Evolutionary conservation across 2,329 filamentous ascomycete genomes (phyloP).

Genomic region (Paradendryphiella salina): DNA sequence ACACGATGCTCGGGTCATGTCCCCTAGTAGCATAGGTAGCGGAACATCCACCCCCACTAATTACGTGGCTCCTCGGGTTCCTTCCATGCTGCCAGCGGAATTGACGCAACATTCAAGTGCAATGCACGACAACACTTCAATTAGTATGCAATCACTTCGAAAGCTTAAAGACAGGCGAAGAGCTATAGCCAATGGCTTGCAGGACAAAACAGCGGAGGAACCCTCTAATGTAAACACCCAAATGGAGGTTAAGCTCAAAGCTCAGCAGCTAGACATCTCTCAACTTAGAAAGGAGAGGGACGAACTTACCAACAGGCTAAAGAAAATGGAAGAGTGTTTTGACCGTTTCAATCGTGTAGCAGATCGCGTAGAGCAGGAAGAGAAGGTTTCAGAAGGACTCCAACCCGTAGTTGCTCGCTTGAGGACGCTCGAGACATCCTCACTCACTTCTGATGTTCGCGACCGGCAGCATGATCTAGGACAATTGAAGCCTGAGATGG

Average conservation of each 20-base stretch:
- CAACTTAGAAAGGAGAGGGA: slow-evolving; percentile 11
- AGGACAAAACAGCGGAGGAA: background rate
- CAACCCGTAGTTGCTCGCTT: background rate
- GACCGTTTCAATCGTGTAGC: background rate
- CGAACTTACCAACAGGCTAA: background rate
- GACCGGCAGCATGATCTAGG: background rate
- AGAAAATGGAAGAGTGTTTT: background rate
- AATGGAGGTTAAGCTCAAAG: slow-evolving; percentile 3
- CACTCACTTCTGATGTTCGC: background rate
- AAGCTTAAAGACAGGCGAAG: slow-evolving; percentile 8
- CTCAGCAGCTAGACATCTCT: slow-evolving; percentile 9
- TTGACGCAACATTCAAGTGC: slow-evolving; percentile 1
- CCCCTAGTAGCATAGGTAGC: slow-evolving; percentile 18
- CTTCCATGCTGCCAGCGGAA: slow-evolving; percentile 26
- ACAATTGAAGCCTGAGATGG: background rate
- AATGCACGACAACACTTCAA: background rate
- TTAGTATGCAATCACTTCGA: slow-evolving; percentile 10
- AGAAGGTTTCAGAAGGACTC: background rate
- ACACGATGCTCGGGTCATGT: background rate
- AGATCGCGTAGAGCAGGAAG: background rate
- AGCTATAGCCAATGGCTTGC: slow-evolving; percentile 5
- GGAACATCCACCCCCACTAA: slow-evolving; percentile 26
- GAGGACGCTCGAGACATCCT: background rate
- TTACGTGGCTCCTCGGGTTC: slow-evolving; percentile 23
- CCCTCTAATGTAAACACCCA: background rate